Evolutionary conservation across 768 basidiomycete genomes (phyloP), one percentile per base, ranked within the genome.

Genomic region (Suillus tomentosus): DNA sequence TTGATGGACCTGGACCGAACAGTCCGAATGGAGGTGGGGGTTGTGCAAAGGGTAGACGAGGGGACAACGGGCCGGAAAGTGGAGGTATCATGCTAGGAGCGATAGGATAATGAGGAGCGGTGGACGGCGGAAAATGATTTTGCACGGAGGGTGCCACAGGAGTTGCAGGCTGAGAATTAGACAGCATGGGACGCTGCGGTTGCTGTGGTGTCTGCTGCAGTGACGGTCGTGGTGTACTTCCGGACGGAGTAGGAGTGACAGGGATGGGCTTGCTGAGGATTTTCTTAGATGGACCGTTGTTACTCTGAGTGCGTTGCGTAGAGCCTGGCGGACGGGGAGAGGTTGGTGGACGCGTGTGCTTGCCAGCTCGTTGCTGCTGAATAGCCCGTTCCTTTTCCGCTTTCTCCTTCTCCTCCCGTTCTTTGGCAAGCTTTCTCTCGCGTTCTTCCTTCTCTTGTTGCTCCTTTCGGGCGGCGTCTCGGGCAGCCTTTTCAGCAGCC

Each of bases 371-470:
- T 66, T 87, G 85, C 68, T 81, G 81, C 67, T 60, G 71, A 53
- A 71, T 73, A 58, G 73, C 69, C 61, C 82, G 82, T 50, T 81
- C 80, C 65, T 82, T 82, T 56, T 80, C 78, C 60, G 80, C 81
- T 62, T 85, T 85, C 62, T 86, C 88, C 63, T 85, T 85, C 60
- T 86, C 88, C 57, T 82, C 83, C 64, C 86, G 85, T 74, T 89
- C 89, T 68, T 84, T 88, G 61, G 83, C 82, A 63, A 85, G 77
- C 59, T 85, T 88, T 74, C 85, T 84, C 69, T 87, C 85, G 63
- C 90, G 88, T 66, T 90, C 91, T 69, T 84, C 85, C 73, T 83
- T 85, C 66, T 85, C 86, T 83, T 69, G 79, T 61, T 82, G 79
- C 61, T 84, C 81, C 60, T 77, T 80, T 68, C 70, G 72, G 13